Percentiles rank a stretch among this genome's conserved stretches.
phyloP scores from a whole-genome alignment of 768 basidiomycete genomes.

The Boletus rubroflammeus region DNA sequence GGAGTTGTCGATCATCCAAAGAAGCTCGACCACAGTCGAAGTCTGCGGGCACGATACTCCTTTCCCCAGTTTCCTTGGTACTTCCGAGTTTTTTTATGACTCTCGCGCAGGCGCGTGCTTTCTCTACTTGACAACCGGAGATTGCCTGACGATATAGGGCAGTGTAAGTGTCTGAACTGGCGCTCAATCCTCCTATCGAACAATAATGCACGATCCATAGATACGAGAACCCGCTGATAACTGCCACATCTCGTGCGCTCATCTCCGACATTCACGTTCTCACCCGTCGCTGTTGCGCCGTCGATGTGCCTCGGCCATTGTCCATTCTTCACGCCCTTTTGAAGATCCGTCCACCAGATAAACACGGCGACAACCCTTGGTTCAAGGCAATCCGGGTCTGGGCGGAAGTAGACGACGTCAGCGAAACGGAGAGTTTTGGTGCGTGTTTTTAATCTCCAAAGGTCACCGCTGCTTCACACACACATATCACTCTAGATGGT shows the following conservation, averaged over 20 bases:
- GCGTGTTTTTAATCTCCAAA: constrained; percentile 14
- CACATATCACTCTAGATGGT: constrained; percentile 49
- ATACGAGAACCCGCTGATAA: constrained; percentile 78
- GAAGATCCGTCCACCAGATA: constrained; percentile 31
- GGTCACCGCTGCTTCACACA: background rate
- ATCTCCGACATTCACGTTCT: constrained; percentile 70
- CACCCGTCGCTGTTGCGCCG: constrained; percentile 52
- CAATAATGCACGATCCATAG: constrained; percentile 32
- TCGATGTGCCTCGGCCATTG: constrained; percentile 67
- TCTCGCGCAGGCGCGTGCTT: constrained; percentile 56
- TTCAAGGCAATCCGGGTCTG: constrained; percentile 67
- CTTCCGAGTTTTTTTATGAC: constrained; percentile 65
- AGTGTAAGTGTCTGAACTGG: constrained; percentile 28
- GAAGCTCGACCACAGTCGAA: constrained; percentile 58
- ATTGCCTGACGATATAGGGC: constrained; percentile 3
- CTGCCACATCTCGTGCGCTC: constrained; percentile 67
- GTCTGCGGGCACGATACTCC: constrained; percentile 57
- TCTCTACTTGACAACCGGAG: background rate
- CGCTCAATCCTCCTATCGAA: background rate
- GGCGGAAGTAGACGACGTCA: constrained; percentile 72
- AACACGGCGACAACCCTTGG: constrained; percentile 38
- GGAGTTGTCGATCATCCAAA: constrained; percentile 36
- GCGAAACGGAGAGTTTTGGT: constrained; percentile 81
- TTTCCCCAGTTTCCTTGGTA: constrained; percentile 45
- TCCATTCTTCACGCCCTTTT: constrained; percentile 58